These are phyloP conservation scores for Fusarium oxysporum DNA, from an alignment of 2,329 filamentous ascomycete species.

Conservation along the genomic window DNA sequence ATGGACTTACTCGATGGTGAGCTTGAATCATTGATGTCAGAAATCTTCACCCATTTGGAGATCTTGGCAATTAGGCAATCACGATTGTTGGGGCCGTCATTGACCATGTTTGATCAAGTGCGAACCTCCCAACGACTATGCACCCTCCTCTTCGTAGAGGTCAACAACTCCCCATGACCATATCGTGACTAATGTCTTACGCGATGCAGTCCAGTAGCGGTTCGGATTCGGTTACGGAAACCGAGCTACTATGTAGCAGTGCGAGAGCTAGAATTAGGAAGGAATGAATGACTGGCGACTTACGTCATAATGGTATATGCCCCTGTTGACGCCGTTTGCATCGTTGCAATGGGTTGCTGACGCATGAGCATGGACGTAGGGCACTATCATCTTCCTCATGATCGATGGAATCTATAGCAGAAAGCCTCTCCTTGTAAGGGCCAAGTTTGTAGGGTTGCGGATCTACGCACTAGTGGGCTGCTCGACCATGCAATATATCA, in stretches of 20 bases:
- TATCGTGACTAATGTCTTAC: not conserved
- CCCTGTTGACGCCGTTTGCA: not conserved
- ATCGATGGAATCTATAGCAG: slow-evolving; percentile 53
- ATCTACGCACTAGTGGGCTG: slow-evolving; percentile 49
- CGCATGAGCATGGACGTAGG: not conserved
- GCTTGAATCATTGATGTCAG: not conserved
- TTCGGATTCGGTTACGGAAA: not conserved
- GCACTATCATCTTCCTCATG: not conserved
- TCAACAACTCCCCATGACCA: not conserved
- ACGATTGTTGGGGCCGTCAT: not conserved
- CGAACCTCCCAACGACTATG: not conserved
- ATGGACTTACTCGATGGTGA: not conserved
- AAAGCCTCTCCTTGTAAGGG: slow-evolving; percentile 50
- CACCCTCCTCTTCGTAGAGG: not conserved
- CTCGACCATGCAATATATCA: slow-evolving; percentile 56
- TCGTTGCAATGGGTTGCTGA: not conserved
- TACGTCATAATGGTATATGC: slow-evolving; percentile 15
- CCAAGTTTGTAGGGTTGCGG: slow-evolving; percentile 51
- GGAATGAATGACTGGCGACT: not conserved
- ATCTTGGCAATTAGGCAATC: not conserved
- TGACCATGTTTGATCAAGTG: not conserved
- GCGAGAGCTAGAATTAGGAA: not conserved
- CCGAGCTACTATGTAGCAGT: not conserved
- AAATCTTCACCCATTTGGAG: not conserved
- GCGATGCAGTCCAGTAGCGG: not conserved